Base-by-base conservation (phyloP, 306 rosid genomes). In the Prunus mume region DNA sequence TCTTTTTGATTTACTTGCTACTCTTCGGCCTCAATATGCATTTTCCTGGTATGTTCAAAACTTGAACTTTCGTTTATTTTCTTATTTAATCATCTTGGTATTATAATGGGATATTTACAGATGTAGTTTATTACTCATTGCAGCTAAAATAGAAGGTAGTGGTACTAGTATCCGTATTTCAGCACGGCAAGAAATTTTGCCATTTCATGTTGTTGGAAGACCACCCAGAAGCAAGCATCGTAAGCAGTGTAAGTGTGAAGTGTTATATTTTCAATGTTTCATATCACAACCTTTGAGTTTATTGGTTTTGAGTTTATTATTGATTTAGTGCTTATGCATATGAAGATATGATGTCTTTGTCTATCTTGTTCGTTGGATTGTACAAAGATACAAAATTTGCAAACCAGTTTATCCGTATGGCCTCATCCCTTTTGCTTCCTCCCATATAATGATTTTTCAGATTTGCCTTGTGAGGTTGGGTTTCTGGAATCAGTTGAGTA, bases 391-490 rank as follows among this genome's bases (percentile, higher is more conserved):
- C 54, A 46, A 1, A 46, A 11, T 47, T 68, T 47, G 6, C 6
- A 9, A 43, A 11, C 2, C 19, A 22, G 25, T 65, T 64, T 56
- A 69, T 73, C 66, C n/a, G 61, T 32, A 28, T 78, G 76, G 75
- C 81, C 81, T 77, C 14, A 68, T 63, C 76, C 66, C 32, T 77
- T 81, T 70, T 79, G 66, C 79, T 69, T 60, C 65, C 8, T 60
- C 65, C 76, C 74, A 72, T 45, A 74, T 64, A 56, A 69, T 69
- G 51, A 27, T 65, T 55, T 67, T 81, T 81, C 94, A 94, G 98
- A 87, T 92, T 80, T 78, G 77, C 93, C 98, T 61, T 94, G 98
- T 64, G 89, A 90, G 52, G 81, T 94, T 77, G 89, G 72, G 75
- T 62, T 94, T 49, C 82, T 19, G 70, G 83, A 90, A 66, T 90